Conservation (phyloP, 805 yeast species). For the Candida piceae region DNA sequence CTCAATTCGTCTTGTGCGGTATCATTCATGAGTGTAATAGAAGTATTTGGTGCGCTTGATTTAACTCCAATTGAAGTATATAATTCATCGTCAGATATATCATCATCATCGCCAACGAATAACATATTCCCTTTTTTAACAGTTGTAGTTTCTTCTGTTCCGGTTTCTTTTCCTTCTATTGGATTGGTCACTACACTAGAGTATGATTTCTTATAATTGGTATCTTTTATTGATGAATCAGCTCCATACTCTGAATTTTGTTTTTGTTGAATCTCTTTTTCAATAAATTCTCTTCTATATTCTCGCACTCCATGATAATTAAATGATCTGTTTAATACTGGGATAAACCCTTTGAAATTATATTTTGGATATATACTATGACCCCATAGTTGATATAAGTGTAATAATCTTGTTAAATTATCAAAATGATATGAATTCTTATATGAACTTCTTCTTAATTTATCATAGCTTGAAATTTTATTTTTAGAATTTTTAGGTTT, state of each 20-base stretch:
- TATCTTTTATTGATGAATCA: neutral
- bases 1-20: too few relatives aligned
- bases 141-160: too few relatives aligned
- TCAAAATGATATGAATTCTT: constrained; percentile 40
- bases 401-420: constrained; percentile 45
- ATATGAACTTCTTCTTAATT: constrained; percentile 13
- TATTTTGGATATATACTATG: constrained; percentile 77
- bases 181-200: too few relatives aligned
- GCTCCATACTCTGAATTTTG: neutral
- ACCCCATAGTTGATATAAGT: constrained; percentile 69
- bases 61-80: constrained; percentile 7
- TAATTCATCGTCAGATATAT: constrained; percentile 15
- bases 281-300: constrained; percentile 35
- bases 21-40: constrained; percentile 1
- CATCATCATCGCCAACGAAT: constrained; percentile 11
- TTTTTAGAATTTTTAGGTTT: constrained; percentile 17
- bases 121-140: constrained; percentile 4
- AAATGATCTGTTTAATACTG: constrained; percentile 47
- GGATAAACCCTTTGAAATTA: constrained; percentile 63
- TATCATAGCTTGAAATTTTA: constrained; percentile 23
- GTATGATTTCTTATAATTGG: too few relatives aligned
- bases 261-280: constrained; percentile 30
- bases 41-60: constrained; percentile 3
- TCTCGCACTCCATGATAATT: constrained; percentile 35
- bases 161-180: too few relatives aligned